Percentiles rank a stretch among this genome's conserved stretches.
phyloP scores from a whole-genome alignment of 768 basidiomycete genomes.

The Pleurotus pulmonarius region DNA sequence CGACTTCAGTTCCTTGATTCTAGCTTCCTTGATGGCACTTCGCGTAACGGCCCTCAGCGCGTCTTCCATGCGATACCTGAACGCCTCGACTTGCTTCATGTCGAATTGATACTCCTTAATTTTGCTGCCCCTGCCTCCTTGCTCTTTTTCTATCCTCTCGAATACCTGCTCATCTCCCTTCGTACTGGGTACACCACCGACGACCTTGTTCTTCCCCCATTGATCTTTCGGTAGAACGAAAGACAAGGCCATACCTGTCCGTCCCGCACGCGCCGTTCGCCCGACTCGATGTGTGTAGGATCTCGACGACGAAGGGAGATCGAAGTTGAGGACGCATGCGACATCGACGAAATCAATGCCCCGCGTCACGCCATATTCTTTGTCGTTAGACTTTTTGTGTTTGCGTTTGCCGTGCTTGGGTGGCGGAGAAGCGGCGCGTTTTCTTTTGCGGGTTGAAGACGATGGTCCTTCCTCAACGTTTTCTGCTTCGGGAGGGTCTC shows the following conservation, averaged over 20 bases:
- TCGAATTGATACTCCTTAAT: slow-evolving; percentile 93
- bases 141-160: slow-evolving; percentile 71
- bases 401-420: slow-evolving; percentile 49
- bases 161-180: slow-evolving; percentile 76
- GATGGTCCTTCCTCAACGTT: slow-evolving; percentile 11
- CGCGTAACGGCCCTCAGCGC: slow-evolving; percentile 86
- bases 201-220: slow-evolving; percentile 73
- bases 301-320: slow-evolving; percentile 83
- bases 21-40: slow-evolving; percentile 82
- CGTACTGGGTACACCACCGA: slow-evolving; percentile 65
- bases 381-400: slow-evolving; percentile 50
- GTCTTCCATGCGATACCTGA: slow-evolving; percentile 98
- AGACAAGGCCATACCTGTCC: slow-evolving; percentile 87
- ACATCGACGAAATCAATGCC: slow-evolving; percentile 98
- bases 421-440: slow-evolving; percentile 44
- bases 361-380: slow-evolving; percentile 90
- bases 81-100: slow-evolving; percentile 94
- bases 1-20: slow-evolving; percentile 88
- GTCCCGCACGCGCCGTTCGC: slow-evolving; percentile 93
- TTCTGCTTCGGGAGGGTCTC: slow-evolving; percentile 26
- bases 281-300: slow-evolving; percentile 96
- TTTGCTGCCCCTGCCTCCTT: slow-evolving; percentile 53
- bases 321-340: slow-evolving; percentile 96
- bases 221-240: slow-evolving; percentile 72
- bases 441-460: slow-evolving; percentile 47